Conservation (phyloP, 129 eudicot species). For the Chrysanthemum seticuspe region DNA sequence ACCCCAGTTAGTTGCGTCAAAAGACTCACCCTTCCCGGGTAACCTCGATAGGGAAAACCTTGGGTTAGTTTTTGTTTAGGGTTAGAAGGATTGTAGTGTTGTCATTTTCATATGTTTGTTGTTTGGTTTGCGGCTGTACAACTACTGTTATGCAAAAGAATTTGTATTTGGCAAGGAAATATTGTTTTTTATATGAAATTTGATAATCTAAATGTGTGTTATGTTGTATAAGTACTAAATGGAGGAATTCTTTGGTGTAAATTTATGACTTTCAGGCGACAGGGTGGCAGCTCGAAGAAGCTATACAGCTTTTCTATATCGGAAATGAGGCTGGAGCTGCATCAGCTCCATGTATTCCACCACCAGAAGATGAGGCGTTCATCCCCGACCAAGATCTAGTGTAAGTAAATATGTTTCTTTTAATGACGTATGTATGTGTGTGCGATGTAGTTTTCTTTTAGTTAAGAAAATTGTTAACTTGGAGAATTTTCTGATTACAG, state of each 20-base stretch:
- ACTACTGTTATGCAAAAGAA: too few species aligned
- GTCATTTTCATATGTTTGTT: too few species aligned
- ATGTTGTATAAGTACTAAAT: neutral
- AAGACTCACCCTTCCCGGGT: too few species aligned
- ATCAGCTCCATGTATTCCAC: constrained; percentile 29
- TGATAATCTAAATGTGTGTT: neutral
- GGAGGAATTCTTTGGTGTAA: neutral
- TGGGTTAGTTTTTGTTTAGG: too few species aligned
- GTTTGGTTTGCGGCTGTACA: too few species aligned
- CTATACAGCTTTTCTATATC: constrained; percentile 72
- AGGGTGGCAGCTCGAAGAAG: constrained; percentile 88
- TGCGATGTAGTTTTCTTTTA: neutral
- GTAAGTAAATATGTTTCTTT: constrained; percentile 28
- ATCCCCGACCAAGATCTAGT: constrained; percentile 39
- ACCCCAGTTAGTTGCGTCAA: too few species aligned
- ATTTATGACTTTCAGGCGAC: constrained; percentile 56
- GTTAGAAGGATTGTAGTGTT: too few species aligned
- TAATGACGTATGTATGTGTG: neutral
- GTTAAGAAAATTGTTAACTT: neutral
- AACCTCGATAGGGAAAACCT: too few species aligned
- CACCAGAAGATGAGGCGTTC: neutral
- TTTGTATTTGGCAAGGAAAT: too few species aligned
- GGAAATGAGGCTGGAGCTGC: constrained; percentile 23
- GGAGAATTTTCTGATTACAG: constrained; percentile 30
- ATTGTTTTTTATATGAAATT: neutral